These are phyloP conservation scores for Vinca minor DNA, from an alignment of 257 asterid species.

Conservation along the genomic window DNA sequence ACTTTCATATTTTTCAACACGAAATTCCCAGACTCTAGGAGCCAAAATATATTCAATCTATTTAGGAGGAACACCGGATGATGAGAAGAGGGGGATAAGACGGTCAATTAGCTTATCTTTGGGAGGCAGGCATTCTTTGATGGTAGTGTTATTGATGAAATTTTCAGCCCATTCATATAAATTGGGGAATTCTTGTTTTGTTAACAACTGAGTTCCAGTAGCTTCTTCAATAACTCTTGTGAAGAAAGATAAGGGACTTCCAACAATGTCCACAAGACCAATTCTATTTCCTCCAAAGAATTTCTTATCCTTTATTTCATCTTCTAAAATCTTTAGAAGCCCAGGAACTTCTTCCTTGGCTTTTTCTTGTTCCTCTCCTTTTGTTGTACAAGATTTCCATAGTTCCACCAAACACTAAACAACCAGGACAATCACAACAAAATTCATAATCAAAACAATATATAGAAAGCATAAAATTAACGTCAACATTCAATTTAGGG, in stretches of 20 bases:
- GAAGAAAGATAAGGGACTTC: constrained; percentile 25
- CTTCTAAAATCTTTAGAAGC: constrained; percentile 22
- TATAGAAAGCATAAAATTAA: not conserved
- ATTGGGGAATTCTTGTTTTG: constrained; percentile 26
- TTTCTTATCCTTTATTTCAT: constrained; percentile 31
- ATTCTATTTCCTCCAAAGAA: constrained; percentile 43
- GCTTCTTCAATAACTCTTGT: constrained; percentile 15
- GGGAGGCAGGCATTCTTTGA: constrained; percentile 33
- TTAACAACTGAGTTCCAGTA: constrained; percentile 21
- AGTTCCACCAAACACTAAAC: constrained; percentile 15
- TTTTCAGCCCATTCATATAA: constrained; percentile 23
- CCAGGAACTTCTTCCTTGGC: constrained; percentile 29
- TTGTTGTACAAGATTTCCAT: constrained; percentile 20
- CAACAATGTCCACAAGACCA: constrained; percentile 30
- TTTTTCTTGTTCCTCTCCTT: constrained; percentile 31
- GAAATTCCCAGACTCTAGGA: not conserved
- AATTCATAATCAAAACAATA: not conserved
- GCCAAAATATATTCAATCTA: not conserved
- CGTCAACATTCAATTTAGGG: too few relatives aligned
- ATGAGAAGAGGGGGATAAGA: not conserved
- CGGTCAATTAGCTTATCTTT: constrained; percentile 12
- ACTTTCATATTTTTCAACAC: not conserved
- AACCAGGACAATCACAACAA: too few relatives aligned
- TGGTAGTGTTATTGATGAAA: constrained; percentile 8
- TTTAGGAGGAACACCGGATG: not conserved